phyloP scores from a whole-genome alignment of 176 grass and related monocot genomes.

The Pontederia crassipes region DNA sequence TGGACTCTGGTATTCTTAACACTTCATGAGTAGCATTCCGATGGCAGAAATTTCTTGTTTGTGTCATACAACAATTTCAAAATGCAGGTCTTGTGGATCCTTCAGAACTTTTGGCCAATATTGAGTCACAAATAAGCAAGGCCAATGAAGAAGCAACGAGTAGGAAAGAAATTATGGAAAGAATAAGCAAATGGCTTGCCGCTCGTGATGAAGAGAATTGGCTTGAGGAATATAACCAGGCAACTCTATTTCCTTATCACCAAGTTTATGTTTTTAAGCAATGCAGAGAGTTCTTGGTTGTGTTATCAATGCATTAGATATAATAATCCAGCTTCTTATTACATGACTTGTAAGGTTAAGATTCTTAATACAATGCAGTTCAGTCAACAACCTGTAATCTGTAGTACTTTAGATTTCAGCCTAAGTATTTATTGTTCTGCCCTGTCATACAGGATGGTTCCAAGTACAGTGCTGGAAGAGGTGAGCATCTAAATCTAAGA shows the following conservation, averaged over 20 bases:
- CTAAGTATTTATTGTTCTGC: no score
- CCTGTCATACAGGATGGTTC: constrained; percentile 34
- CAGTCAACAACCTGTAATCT: no score
- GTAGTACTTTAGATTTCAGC: no score
- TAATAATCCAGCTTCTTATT: no score
- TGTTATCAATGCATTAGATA: no score
- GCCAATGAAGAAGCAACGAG: constrained; percentile 32
- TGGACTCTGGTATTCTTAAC: constrained; percentile 37
- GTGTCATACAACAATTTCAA: background rate
- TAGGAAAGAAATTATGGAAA: constrained; percentile 62
- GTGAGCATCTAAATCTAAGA: constrained; percentile 40
- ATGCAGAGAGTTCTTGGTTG: no score
- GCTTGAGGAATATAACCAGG: constrained; percentile 13
- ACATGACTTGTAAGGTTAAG: no score
- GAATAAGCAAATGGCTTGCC: constrained; percentile 51
- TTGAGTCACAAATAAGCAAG: constrained; percentile 43
- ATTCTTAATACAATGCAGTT: no score
- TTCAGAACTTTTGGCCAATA: constrained; percentile 45
- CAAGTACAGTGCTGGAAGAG: constrained; percentile 48
- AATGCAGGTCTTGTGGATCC: constrained; percentile 35
- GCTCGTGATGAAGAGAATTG: constrained; percentile 62
- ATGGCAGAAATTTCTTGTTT: background rate
- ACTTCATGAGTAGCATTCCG: background rate
- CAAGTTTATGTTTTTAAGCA: background rate
- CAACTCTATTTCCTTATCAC: background rate